Evolutionary conservation across 148 eudicot genomes (phyloP).

Genomic region (Linanthus parryae): DNA sequence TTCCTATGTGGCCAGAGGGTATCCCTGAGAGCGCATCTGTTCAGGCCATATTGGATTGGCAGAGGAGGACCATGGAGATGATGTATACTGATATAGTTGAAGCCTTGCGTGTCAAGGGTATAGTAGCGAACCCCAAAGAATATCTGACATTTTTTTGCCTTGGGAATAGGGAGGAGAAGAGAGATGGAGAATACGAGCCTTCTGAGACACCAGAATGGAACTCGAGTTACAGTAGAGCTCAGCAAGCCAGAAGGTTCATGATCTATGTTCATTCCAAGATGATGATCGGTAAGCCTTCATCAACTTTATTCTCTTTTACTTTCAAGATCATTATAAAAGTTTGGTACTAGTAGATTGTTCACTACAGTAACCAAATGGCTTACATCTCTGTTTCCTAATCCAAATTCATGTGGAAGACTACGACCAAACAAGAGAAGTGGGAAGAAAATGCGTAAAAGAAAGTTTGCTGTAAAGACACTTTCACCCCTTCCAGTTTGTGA

Average conservation of each 20-base stretch:
- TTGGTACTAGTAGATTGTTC: no score
- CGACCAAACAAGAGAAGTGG: no score
- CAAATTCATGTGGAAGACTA: no score
- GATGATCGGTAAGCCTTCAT: slow-evolving; percentile 70
- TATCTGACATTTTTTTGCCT: slow-evolving; percentile 67
- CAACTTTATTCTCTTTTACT: no score
- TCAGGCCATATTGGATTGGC: slow-evolving; percentile 80
- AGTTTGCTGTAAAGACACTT: no score
- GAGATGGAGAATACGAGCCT: slow-evolving; percentile 38
- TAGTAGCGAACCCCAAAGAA: slow-evolving; percentile 16
- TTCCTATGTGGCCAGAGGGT: slow-evolving; percentile 98
- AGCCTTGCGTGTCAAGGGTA: slow-evolving; percentile 30
- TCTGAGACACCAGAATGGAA: slow-evolving; percentile 45
- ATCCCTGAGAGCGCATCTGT: slow-evolving; percentile 72
- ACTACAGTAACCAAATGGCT: no score
- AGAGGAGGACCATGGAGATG: slow-evolving; percentile 81
- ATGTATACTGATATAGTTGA: slow-evolving; percentile 64
- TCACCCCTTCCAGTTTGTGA: no score
- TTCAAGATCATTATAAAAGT: no score
- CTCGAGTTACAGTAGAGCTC: slow-evolving; percentile 58
- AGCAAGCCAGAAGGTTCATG: slow-evolving; percentile 73
- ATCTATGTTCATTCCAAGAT: slow-evolving; percentile 86
- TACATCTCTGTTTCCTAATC: no score
- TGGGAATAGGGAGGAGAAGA: slow-evolving; percentile 49
- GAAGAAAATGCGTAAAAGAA: no score